These are phyloP conservation scores for Yamadazyma sp. DNA, from an alignment of 1,139 yeast species.

Conservation along the genomic window DNA sequence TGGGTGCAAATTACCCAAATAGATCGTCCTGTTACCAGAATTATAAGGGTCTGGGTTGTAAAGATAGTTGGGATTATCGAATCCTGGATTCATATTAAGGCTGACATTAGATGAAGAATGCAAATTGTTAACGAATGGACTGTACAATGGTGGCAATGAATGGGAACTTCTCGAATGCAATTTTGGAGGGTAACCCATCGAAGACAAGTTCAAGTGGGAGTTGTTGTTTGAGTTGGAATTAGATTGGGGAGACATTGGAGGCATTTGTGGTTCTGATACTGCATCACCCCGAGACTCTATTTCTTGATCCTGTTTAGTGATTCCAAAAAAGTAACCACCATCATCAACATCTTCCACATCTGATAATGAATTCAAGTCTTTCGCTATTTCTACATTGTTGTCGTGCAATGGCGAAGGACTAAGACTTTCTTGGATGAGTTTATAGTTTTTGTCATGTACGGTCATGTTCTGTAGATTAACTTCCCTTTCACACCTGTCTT, in stretches of 20 bases:
- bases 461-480: slow-evolving; percentile 2
- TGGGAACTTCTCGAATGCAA: background rate
- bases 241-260: background rate
- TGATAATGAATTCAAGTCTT: slow-evolving; percentile 1
- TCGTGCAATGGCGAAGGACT: background rate
- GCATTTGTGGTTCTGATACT: background rate
- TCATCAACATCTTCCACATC: slow-evolving; percentile 7
- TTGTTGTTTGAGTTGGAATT: slow-evolving; percentile 1
- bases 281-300: background rate
- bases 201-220: background rate
- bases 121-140: slow-evolving; percentile 7
- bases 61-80: slow-evolving; percentile 8
- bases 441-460: slow-evolving; percentile 3
- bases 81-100: slow-evolving; percentile 2
- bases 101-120: slow-evolving; percentile 2
- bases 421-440: background rate
- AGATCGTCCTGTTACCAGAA: slow-evolving; percentile 44
- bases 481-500: slow-evolving; percentile 40
- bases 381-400: background rate
- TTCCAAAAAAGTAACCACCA: background rate
- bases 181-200: background rate
- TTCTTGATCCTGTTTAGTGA: background rate
- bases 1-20: slow-evolving; percentile 46
- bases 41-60: slow-evolving; percentile 25
- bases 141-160: slow-evolving; percentile 4